phyloP scores from a whole-genome alignment of 225 moss, liverwort and hornwort genomes.

The Sphagnum contortum region DNA sequence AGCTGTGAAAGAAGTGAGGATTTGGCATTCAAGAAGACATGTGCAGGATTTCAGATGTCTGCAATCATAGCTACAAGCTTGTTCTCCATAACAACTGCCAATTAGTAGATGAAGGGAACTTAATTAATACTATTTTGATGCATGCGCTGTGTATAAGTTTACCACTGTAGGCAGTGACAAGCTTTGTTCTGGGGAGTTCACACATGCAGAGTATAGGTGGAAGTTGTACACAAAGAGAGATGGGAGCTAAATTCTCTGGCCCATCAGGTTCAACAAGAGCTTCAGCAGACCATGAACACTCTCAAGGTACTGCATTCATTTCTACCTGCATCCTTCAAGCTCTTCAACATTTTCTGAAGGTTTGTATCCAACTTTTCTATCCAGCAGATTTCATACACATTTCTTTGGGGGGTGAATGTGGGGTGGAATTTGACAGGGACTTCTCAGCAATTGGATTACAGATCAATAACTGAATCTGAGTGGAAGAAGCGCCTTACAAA shows the following conservation, averaged over 20 bases:
- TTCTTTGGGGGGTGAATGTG: not conserved
- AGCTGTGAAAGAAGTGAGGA: no score
- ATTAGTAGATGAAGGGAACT: no score
- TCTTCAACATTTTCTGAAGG: not conserved
- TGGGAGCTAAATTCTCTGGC: not conserved
- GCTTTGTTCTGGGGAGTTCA: not conserved
- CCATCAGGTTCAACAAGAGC: not conserved
- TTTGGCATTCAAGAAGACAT: no score
- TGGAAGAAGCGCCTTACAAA: conserved; percentile 76
- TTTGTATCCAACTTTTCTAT: no score
- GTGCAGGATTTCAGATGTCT: no score
- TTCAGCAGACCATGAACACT: not conserved
- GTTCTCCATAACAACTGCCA: no score
- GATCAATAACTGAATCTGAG: conserved; percentile 49
- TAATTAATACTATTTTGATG: no score
- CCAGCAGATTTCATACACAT: not conserved
- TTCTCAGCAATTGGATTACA: conserved; percentile 41
- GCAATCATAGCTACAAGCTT: no score
- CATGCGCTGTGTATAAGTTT: no score
- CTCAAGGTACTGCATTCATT: not conserved
- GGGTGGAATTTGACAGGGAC: conserved; percentile 12
- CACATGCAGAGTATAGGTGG: not conserved
- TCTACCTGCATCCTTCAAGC: not conserved
- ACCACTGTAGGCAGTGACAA: not conserved
- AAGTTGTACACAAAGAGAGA: not conserved